A percentile compares a stretch with the other conserved stretches of the same genome.
phyloP scores from a whole-genome alignment of 2,329 filamentous ascomycete species.

The Grosmannia penicillata region DNA sequence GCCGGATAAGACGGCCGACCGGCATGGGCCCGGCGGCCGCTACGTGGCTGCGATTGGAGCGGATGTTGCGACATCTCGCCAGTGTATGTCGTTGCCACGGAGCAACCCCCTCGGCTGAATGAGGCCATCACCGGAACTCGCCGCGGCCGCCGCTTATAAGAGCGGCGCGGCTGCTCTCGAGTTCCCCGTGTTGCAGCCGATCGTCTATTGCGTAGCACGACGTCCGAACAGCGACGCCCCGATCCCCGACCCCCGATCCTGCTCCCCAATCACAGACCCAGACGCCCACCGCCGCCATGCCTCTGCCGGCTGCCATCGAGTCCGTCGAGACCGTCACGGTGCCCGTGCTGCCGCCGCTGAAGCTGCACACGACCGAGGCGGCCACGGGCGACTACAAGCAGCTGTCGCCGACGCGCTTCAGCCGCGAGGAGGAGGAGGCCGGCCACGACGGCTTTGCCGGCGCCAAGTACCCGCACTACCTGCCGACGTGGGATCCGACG shows the following conservation, averaged over 20 bases:
- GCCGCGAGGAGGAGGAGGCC: slow-evolving; percentile 9
- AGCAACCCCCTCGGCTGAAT: no score
- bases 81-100: no score
- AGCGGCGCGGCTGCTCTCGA: no score
- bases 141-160: no score
- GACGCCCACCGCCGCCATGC: background rate
- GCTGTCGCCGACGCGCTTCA: slow-evolving; percentile 7
- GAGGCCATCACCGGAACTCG: no score
- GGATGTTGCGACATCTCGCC: no score
- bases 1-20: background rate
- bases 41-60: no score
- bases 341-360: slow-evolving; percentile 10
- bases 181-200: no score
- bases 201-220: no score
- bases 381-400: slow-evolving; percentile 14
- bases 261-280: background rate
- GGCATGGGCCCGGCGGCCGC: no score
- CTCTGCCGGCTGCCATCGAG: slow-evolving; percentile 3
- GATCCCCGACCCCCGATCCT: background rate
- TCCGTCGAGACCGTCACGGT: slow-evolving; percentile 11
- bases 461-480: slow-evolving; percentile 44
- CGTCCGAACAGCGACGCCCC: background rate
- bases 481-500: slow-evolving; percentile 46
- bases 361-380: slow-evolving; percentile 22
- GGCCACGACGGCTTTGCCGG: slow-evolving; percentile 7